phyloP scores from a whole-genome alignment of 352 stramenopile genomes.

The Globisporangium nunn region DNA sequence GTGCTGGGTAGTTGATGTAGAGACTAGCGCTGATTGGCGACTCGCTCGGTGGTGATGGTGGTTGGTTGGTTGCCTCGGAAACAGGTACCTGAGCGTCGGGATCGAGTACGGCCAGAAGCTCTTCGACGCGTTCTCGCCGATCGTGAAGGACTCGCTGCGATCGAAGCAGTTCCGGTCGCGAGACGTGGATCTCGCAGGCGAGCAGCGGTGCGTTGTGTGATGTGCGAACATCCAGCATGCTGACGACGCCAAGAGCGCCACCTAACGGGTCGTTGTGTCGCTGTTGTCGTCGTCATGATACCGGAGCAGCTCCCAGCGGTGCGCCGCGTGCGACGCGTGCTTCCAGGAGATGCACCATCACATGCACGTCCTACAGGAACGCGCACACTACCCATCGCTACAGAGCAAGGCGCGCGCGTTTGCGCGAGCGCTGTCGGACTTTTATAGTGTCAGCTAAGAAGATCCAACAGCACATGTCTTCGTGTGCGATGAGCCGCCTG shows the following conservation, averaged over 20 bases:
- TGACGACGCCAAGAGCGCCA: background rate
- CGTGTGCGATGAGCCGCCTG: background rate
- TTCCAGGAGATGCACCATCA: conserved; percentile 65
- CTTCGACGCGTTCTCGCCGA: conserved; percentile 64
- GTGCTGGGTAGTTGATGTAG: background rate
- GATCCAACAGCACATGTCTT: background rate
- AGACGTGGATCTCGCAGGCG: conserved; percentile 62
- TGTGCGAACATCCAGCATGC: background rate
- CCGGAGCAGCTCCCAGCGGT: conserved; percentile 37
- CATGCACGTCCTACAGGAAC: conserved; percentile 27
- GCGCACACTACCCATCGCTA: conserved; percentile 25
- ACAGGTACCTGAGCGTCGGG: conserved; percentile 49
- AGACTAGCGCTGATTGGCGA: no score
- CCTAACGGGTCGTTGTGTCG: background rate
- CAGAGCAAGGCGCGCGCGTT: conserved; percentile 42
- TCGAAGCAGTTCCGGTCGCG: conserved; percentile 38
- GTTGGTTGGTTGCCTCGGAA: background rate
- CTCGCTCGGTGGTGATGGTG: no score
- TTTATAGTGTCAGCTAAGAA: conserved; percentile 19
- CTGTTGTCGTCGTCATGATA: background rate
- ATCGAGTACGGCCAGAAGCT: conserved; percentile 56
- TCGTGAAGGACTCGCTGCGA: conserved; percentile 60
- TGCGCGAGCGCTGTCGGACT: conserved; percentile 31
- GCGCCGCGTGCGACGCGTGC: conserved; percentile 45
- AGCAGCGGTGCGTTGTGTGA: conserved; percentile 43